Percentiles rank a stretch among this genome's conserved stretches.
Conservation (phyloP, 108 stramenopile genomes). For the Cyclotella baltica region DNA sequence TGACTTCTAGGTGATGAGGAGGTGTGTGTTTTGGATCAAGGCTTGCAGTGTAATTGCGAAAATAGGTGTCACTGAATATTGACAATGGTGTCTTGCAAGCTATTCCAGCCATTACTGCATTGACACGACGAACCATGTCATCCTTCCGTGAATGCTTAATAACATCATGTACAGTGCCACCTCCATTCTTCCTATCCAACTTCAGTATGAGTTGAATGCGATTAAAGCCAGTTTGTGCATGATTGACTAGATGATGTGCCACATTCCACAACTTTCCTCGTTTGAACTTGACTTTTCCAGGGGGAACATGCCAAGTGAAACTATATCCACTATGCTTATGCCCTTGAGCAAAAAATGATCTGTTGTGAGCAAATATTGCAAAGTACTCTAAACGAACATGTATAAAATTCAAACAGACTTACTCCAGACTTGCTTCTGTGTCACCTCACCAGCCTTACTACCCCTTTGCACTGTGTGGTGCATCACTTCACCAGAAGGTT, state of each 20-base stretch:
- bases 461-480: background rate
- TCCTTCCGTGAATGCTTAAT: conserved; percentile 1
- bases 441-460: background rate
- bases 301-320: background rate
- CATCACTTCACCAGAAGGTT: background rate
- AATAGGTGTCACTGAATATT: conserved; percentile 5
- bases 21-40: conserved; percentile 6
- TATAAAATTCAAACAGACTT: too few species aligned
- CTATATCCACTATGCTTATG: conserved; percentile 6
- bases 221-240: background rate
- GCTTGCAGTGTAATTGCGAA: background rate
- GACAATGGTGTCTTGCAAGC: conserved; percentile 6
- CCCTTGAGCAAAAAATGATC: background rate
- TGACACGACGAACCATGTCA: conserved; percentile 5
- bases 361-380: too few species aligned
- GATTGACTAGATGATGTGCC: background rate
- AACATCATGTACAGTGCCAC: background rate
- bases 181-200: conserved; percentile 2
- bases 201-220: background rate
- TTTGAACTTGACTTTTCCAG: background rate
- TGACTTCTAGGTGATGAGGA: conserved; percentile 9
- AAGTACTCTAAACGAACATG: too few species aligned
- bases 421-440: conserved; percentile 13
- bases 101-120: background rate
- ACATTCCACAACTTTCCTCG: conserved; percentile 4